Evolutionary conservation across 352 stramenopile species (phyloP).

Genomic region (Phytophthora citricola): DNA sequence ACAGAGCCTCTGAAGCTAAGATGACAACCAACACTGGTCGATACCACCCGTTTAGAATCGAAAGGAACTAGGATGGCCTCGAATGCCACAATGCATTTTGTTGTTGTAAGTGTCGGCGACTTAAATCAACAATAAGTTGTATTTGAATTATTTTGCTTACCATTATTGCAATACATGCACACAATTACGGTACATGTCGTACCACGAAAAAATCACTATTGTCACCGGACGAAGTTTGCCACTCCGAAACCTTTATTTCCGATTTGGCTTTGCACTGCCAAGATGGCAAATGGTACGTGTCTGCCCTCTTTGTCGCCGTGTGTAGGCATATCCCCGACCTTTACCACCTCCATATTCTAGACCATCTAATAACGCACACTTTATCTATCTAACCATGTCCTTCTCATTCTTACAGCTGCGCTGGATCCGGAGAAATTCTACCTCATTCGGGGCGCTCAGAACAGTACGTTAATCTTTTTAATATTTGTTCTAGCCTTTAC

Average conservation of each 20-base stretch:
- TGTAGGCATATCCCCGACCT: background rate
- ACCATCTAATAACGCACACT: constrained; percentile 1
- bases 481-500: background rate
- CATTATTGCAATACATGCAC: background rate
- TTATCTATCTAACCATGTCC: constrained; percentile 7
- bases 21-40: background rate
- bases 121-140: background rate
- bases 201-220: background rate
- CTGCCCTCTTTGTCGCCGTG: background rate
- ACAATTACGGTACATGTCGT: background rate
- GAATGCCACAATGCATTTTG: background rate
- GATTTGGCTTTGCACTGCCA: constrained; percentile 1
- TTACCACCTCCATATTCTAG: too few relatives aligned
- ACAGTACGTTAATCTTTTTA: constrained; percentile 46
- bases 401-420: constrained; percentile 21
- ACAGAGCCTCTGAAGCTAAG: background rate
- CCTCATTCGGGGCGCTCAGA: constrained; percentile 59
- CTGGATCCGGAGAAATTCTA: constrained; percentile 61
- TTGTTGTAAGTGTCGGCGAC: too few relatives aligned
- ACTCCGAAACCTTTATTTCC: constrained; percentile 2
- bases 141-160: background rate
- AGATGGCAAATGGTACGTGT: constrained; percentile 31
- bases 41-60: background rate
- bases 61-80: background rate
- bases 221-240: background rate